Conservation (phyloP, 73 alveolate genomes). For the Stentor roeselii region DNA sequence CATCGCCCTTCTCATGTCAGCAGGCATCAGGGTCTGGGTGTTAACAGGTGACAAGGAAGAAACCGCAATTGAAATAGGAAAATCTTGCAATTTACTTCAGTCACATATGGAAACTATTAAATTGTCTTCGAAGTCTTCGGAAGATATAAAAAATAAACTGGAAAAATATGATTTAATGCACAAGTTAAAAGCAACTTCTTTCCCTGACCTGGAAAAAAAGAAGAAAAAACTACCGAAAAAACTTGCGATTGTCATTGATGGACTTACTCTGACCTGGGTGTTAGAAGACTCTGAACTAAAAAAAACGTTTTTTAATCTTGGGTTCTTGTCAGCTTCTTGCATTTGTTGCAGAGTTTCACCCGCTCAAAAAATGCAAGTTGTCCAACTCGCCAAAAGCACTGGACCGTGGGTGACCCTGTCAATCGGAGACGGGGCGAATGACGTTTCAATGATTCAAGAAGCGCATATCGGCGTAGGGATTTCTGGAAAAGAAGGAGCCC, state of each 20-base stretch:
- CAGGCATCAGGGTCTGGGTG: slow-evolving; percentile 92
- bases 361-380: slow-evolving; percentile 68
- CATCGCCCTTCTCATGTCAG: slow-evolving; percentile 67
- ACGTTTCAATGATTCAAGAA: slow-evolving; percentile 92
- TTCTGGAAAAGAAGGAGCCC: slow-evolving; percentile 92
- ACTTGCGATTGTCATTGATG: slow-evolving; percentile 59
- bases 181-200: not conserved
- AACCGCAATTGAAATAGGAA: slow-evolving; percentile 88
- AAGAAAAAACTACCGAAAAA: not conserved
- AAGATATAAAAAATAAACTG: slow-evolving; percentile 32
- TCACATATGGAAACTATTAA: slow-evolving; percentile 65
- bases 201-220: not conserved
- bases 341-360: slow-evolving; percentile 77
- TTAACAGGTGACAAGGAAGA: slow-evolving; percentile 94
- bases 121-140: slow-evolving; percentile 39
- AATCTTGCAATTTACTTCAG: slow-evolving; percentile 85
- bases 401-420: slow-evolving; percentile 55
- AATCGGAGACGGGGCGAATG: slow-evolving; percentile 99
- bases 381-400: slow-evolving; percentile 42
- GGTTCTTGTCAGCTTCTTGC: slow-evolving; percentile 59
- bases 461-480: slow-evolving; percentile 86
- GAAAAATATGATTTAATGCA: not conserved
- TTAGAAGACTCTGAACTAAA: slow-evolving; percentile 28
- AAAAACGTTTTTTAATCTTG: slow-evolving; percentile 57
- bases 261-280: slow-evolving; percentile 55